phyloP scores from a whole-genome alignment of 2,329 filamentous ascomycete species.

The Ascochyta koolunga region DNA sequence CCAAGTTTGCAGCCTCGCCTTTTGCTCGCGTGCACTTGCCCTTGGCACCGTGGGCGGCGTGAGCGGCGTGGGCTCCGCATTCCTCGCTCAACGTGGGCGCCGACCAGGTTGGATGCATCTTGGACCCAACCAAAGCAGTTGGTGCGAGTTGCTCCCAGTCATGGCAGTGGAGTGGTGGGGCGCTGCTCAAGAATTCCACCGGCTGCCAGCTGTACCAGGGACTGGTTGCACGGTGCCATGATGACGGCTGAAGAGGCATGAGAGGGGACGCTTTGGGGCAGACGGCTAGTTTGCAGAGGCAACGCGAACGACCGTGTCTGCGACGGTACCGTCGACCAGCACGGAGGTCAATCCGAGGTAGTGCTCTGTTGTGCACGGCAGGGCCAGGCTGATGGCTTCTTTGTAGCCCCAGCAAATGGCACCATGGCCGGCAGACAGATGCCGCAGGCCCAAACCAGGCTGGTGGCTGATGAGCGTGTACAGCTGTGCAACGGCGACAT shows the following conservation, averaged over 20 bases:
- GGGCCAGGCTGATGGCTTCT: slow-evolving; percentile 37
- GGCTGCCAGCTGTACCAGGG: slow-evolving; percentile 24
- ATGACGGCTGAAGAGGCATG: slow-evolving; percentile 30
- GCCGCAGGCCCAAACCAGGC: slow-evolving; percentile 43
- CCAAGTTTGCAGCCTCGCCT: slow-evolving; percentile 19
- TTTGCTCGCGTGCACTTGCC: slow-evolving; percentile 14
- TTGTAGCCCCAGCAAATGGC: slow-evolving; percentile 30
- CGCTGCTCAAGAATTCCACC: not conserved
- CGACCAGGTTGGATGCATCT: slow-evolving; percentile 16
- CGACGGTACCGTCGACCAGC: slow-evolving; percentile 16
- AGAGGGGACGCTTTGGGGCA: slow-evolving; percentile 25
- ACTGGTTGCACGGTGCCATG: slow-evolving; percentile 39
- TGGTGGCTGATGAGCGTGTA: slow-evolving; percentile 36
- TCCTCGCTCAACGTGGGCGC: slow-evolving; percentile 13
- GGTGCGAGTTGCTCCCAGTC: not conserved
- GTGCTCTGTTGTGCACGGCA: slow-evolving; percentile 33
- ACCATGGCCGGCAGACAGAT: slow-evolving; percentile 41
- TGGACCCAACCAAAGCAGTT: slow-evolving; percentile 7
- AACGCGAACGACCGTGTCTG: slow-evolving; percentile 24
- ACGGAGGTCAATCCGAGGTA: slow-evolving; percentile 34
- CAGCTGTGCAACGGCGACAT: slow-evolving; percentile 30
- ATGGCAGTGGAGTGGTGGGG: not conserved
- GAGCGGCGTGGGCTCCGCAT: slow-evolving; percentile 6
- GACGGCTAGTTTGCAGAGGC: slow-evolving; percentile 14
- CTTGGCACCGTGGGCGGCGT: not conserved